These are phyloP conservation scores for Blastobotrys illinoisensis DNA, from an alignment of 1,139 yeast genomes.

Conservation along the genomic window DNA sequence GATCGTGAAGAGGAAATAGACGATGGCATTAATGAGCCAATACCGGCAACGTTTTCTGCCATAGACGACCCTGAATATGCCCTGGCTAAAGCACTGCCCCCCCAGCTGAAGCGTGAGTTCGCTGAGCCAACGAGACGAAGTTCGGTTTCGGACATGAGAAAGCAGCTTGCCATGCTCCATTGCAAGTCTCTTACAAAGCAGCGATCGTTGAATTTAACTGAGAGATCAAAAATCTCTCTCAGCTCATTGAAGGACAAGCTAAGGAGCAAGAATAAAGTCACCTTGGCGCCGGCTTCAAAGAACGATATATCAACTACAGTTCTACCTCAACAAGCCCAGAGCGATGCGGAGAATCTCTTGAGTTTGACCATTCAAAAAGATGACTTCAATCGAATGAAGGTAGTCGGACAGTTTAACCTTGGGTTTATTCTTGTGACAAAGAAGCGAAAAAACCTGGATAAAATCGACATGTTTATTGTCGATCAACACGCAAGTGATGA, in stretches of 20 bases:
- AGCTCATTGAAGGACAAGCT: background rate
- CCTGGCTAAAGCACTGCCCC: background rate
- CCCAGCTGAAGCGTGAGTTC: background rate
- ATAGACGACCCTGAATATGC: background rate
- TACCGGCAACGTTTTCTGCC: background rate
- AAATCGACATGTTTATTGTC: slow-evolving; percentile 66
- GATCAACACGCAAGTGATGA: slow-evolving; percentile 99
- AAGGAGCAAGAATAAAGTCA: background rate
- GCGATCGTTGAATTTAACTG: background rate
- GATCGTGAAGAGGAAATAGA: too few species aligned
- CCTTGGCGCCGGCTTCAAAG: background rate
- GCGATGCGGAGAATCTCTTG: slow-evolving; percentile 39
- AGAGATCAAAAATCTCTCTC: background rate
- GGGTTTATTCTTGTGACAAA: slow-evolving; percentile 79
- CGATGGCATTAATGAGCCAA: background rate
- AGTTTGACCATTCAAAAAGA: slow-evolving; percentile 29
- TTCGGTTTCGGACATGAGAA: background rate
- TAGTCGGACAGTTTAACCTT: slow-evolving; percentile 87
- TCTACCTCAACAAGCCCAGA: slow-evolving; percentile 38
- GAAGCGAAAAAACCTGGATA: slow-evolving; percentile 25
- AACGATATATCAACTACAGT: slow-evolving; percentile 15
- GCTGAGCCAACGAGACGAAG: background rate
- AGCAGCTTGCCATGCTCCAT: background rate
- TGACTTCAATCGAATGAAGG: slow-evolving; percentile 53
- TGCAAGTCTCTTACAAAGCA: background rate